These are phyloP conservation scores for Aphanoascus verrucosus DNA, from an alignment of 2,329 filamentous ascomycete genomes.

Conservation along the genomic window DNA sequence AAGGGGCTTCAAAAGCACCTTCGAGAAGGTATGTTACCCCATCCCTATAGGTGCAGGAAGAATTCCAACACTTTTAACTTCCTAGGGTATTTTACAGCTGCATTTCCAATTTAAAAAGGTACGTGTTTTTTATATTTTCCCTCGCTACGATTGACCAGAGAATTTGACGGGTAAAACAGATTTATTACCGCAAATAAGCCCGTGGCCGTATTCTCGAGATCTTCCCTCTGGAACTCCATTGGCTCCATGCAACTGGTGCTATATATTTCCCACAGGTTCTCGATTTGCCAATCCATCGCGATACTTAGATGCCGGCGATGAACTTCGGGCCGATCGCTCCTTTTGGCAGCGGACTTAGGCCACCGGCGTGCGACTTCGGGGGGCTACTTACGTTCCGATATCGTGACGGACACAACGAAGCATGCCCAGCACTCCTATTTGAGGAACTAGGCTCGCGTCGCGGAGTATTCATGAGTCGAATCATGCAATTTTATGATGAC, in stretches of 20 bases:
- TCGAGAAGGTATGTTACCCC: conserved; percentile 70
- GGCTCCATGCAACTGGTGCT: background rate
- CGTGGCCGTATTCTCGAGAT: conserved; percentile 12
- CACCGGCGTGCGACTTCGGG: conserved; percentile 1
- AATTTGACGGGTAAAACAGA: conserved; percentile 21
- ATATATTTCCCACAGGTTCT: background rate
- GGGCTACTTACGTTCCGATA: background rate
- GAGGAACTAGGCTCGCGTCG: background rate
- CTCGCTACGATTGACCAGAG: background rate
- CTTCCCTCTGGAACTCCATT: background rate
- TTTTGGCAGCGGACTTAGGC: background rate
- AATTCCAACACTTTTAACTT: conserved; percentile 15
- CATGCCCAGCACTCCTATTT: background rate
- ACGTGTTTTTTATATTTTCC: conserved; percentile 22
- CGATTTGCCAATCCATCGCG: background rate
- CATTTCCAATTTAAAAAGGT: conserved; percentile 99
- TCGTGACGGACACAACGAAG: background rate
- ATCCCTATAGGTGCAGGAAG: background rate
- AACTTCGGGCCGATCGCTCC: conserved; percentile 1
- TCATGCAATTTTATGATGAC: background rate
- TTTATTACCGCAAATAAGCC: conserved; percentile 40
- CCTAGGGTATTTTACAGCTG: conserved; percentile 80
- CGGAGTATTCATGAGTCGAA: background rate
- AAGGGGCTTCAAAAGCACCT: conserved; percentile 88
- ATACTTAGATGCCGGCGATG: background rate